Evolutionary conservation across 108 stramenopile species (phyloP).

Genomic region (Cylindrotheca closterium): DNA sequence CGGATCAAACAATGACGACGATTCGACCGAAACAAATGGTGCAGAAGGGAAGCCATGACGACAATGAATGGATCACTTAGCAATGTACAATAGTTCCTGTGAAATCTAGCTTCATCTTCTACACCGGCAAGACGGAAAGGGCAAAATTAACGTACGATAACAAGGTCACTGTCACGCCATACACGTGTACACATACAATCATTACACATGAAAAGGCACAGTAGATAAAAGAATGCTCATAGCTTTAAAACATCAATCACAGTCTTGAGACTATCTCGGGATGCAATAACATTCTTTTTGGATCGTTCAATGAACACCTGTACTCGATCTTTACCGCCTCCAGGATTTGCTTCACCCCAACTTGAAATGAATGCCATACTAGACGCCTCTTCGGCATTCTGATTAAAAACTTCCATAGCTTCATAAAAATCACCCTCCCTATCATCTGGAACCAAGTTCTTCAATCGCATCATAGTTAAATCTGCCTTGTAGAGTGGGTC

Average conservation of each 20-base stretch:
- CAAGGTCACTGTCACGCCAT: too few relatives aligned
- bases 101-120: too few relatives aligned
- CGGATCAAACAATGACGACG: not conserved
- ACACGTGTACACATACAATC: too few relatives aligned
- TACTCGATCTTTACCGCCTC: constrained; percentile 81
- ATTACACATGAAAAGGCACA: too few relatives aligned
- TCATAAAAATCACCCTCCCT: constrained; percentile 62
- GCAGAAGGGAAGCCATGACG: not conserved
- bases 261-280: constrained; percentile 54
- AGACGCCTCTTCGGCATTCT: constrained; percentile 71
- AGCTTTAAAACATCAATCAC: constrained; percentile 63
- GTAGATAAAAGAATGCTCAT: too few relatives aligned
- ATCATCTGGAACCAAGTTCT: constrained; percentile 44
- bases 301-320: constrained; percentile 78
- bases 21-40: not conserved
- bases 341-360: constrained; percentile 89
- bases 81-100: too few relatives aligned
- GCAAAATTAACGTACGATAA: too few relatives aligned
- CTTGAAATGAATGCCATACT: constrained; percentile 76
- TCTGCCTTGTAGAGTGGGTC: constrained; percentile 84
- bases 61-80: not conserved
- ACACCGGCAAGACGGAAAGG: too few relatives aligned
- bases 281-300: constrained; percentile 67
- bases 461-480: constrained; percentile 62
- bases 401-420: constrained; percentile 56